phyloP scores from a whole-genome alignment of 1,284 basidiomycete species.

The Ganoderma lingzhi region DNA sequence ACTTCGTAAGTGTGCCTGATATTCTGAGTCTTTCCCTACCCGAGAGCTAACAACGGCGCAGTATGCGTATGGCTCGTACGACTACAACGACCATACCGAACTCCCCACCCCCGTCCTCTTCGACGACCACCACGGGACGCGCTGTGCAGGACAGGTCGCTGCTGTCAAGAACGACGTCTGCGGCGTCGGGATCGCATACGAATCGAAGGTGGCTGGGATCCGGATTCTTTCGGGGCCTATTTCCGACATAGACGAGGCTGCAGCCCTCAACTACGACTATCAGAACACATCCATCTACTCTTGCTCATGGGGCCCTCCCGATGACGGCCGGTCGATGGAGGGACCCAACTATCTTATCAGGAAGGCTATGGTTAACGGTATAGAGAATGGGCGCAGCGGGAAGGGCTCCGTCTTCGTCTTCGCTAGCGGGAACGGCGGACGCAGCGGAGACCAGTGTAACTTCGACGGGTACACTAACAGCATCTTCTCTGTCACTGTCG shows the following conservation, averaged over 20 bases:
- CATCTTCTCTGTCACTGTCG: constrained; percentile 96
- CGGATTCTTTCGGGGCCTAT: constrained; percentile 98
- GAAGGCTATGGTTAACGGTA: constrained; percentile 95
- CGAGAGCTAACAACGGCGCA: constrained; percentile 41
- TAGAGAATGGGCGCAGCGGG: constrained; percentile 90
- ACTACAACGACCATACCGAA: constrained; percentile 94
- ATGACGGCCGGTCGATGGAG: constrained; percentile 96
- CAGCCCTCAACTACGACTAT: constrained; percentile 93
- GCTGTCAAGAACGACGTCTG: constrained; percentile 96
- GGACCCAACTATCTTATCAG: constrained; percentile 92
- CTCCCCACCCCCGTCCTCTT: constrained; percentile 88
- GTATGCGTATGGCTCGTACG: constrained; percentile 92
- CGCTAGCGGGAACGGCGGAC: constrained; percentile 96
- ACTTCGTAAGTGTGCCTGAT: constrained; percentile 79
- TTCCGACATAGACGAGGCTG: constrained; percentile 97
- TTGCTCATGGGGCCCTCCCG: constrained; percentile 98
- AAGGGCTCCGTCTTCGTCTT: constrained; percentile 97
- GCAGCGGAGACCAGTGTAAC: constrained; percentile 96
- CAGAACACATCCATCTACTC: constrained; percentile 95
- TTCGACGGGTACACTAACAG: constrained; percentile 99
- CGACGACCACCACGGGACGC: constrained; percentile 97
- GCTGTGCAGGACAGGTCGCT: constrained; percentile 98
- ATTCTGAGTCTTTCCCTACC: background rate
- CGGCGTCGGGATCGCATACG: constrained; percentile 94
- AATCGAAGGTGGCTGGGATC: constrained; percentile 91